Conservation (phyloP, 2,329 filamentous ascomycete species). For the Trichothecium roseum region DNA sequence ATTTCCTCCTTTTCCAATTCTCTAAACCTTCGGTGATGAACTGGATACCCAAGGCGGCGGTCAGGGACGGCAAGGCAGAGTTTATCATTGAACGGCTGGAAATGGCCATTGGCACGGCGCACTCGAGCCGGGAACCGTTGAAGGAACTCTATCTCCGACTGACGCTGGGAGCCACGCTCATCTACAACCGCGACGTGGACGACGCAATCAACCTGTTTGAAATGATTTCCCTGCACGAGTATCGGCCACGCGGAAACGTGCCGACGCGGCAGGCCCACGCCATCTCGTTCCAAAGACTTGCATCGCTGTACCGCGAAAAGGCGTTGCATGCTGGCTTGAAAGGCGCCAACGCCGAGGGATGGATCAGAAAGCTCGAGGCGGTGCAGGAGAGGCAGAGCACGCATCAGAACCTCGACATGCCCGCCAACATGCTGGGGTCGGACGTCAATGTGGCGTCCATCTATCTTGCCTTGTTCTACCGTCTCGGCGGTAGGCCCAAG, state of each 20-base stretch:
- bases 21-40: conserved; percentile 23
- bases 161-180: conserved; percentile 22
- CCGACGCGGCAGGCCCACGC: conserved; percentile 27
- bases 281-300: conserved; percentile 27
- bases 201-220: conserved; percentile 23
- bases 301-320: conserved; percentile 24
- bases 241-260: conserved; percentile 27
- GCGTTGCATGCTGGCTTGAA: conserved; percentile 16
- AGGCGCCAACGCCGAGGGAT: conserved; percentile 15
- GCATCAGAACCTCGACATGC: conserved; percentile 28
- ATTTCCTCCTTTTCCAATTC: conserved; percentile 23
- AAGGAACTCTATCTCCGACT: conserved; percentile 26
- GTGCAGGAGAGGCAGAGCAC: conserved; percentile 24
- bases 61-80: conserved; percentile 19
- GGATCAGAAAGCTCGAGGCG: conserved; percentile 23
- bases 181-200: conserved; percentile 23
- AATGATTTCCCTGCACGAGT: conserved; percentile 23
- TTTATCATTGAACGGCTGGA: conserved; percentile 19
- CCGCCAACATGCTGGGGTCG: conserved; percentile 26
- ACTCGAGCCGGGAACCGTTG: conserved; percentile 22
- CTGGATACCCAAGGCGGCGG: conserved; percentile 29
- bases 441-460: conserved; percentile 30
- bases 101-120: conserved; percentile 20
- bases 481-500: conserved; percentile 14
- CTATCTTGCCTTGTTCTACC: conserved; percentile 27